Base-by-base conservation (phyloP, 2,329 filamentous ascomycete species). In the Botrytis medusae region DNA sequence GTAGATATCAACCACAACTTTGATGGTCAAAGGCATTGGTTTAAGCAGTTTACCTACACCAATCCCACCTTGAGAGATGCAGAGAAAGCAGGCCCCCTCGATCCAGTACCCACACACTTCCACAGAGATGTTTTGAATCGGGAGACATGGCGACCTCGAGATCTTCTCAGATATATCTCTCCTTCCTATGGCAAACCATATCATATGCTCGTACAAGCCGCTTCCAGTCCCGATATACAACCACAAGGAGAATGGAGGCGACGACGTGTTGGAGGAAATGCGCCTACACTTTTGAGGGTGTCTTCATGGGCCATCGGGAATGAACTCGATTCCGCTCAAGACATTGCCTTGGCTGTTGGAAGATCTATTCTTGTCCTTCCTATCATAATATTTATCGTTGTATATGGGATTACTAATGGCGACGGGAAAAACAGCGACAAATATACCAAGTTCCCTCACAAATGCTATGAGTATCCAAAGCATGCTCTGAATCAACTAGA, bases 401-500 rank as follows among this genome's bases (percentile, higher is more conserved):
- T 34, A 8, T 73, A 72, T 32, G 68, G 68, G 2, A 73, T 72
- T 44, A 29, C 51, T 10, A 29, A 29, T 51, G 61, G 72, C 34
- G n/a, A 34, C 10, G 70, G 59, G 32, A 68, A 51, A 2, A 37
- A 57, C 16, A 40, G n/a, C 42, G 48, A 57, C 29, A 60, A 60
- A 22, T 73, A 73, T n/a, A 44, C 48, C 18, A 42, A 8, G 2
- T 73, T 73, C n/a, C 68, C 69, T 54, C 61, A 71, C 20, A 61
- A 32, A 48, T 73, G 72, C 62, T 73, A 72, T 44, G 72, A 73
- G 54, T 73, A 73, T 61, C 72, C 72, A 29, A 73, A 73, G 42
- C 72, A 73, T 72, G 69, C 68, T 14, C 34, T 71, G 9, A 73
- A 73, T 32, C 37, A 63, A 29, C 70, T 73, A 51, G 72, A 73